Evolutionary conservation across 495 filamentous ascomycete species (phyloP), one percentile per base, ranked within the genome.

Genomic region (Hypoxylon lienhwacheense): DNA sequence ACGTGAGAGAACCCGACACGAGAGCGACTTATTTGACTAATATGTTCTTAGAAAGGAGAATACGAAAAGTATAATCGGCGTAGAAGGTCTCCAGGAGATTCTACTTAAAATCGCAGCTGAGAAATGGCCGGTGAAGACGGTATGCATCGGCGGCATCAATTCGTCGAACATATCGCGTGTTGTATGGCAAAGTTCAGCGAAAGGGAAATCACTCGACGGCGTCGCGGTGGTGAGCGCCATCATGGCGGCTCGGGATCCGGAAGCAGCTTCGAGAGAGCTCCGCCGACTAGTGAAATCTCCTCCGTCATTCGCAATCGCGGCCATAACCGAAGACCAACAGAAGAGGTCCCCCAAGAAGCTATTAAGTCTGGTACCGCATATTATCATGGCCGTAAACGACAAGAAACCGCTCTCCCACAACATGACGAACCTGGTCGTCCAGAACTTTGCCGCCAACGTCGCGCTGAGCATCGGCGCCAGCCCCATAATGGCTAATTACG

Each of bases 361-460:
- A 11, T 64, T 70, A 7, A 52, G 66, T 1, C 70, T 79, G 8
- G 77, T 84, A 2, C 81, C 84, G 0, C 63, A 66, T 2, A 67
- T 90, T 15, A 72, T 92, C 22, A 77, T 70, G 39, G 77, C 76
- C 14, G 74, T 96, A 37, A 76, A 77, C 0, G 57, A 71, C 7
- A 73, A 66, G 11, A 85, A 81, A 35, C 92, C 93, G 0, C 76
- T 98, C 7, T 89, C 87, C 6, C 93, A 97, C 71, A 96, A 96
- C 67, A 97, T 97, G 86, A 97, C 95, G 34, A 97, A 97, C 68
- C 75, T 88, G 44, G 79, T 97, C 0, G 91, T 96, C 25, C 89
- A 92, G 58, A 95, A 96, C 65, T 87, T 98, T 61, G 88, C 90
- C 7, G 92, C 93, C 12, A 96, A 95, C 60, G 85, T 96, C 7